Evolutionary conservation across 192 early-diverging fungal species (phyloP).

Genomic region (Coemansia sp.): DNA sequence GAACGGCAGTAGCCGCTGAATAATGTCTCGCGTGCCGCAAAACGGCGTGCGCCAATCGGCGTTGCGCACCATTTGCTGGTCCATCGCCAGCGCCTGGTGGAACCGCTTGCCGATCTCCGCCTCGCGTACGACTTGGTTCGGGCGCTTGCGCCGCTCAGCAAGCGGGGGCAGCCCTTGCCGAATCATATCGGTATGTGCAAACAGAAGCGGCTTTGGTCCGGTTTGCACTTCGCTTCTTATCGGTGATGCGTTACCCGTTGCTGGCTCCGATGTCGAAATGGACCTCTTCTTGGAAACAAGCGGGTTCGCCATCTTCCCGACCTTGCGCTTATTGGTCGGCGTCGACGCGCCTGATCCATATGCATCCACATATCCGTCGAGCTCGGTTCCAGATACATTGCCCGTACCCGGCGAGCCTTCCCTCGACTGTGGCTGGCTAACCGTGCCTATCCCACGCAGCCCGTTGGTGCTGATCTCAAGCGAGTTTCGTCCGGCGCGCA

Average conservation of each 20-base stretch:
- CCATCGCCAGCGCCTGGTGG: constrained; percentile 52
- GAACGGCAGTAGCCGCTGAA: constrained; percentile 68
- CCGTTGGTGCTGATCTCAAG: constrained; percentile 11
- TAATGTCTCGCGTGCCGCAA: constrained; percentile 57
- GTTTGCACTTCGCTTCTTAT: background rate
- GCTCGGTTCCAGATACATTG: constrained; percentile 23
- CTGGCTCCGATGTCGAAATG: background rate
- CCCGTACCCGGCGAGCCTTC: constrained; percentile 34
- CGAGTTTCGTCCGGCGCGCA: background rate
- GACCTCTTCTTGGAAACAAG: constrained; percentile 15
- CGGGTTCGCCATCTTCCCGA: constrained; percentile 29
- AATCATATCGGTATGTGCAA: constrained; percentile 23
- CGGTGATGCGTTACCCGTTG: constrained; percentile 1
- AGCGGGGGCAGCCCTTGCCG: constrained; percentile 11
- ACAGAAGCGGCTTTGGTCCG: constrained; percentile 2
- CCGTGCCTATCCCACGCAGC: constrained; percentile 14
- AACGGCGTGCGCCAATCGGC: constrained; percentile 67
- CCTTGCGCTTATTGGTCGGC: constrained; percentile 38
- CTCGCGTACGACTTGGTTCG: constrained; percentile 23
- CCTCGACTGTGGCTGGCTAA: constrained; percentile 32
- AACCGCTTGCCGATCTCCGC: constrained; percentile 45
- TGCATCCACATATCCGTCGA: constrained; percentile 11
- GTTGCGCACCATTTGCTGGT: constrained; percentile 49
- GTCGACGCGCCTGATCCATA: constrained; percentile 16
- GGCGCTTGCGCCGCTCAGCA: constrained; percentile 20